Percentiles rank a stretch among this genome's conserved stretches.
phyloP scores from a whole-genome alignment of 140 eudicot species.

The Erigeron philadelphicus region DNA sequence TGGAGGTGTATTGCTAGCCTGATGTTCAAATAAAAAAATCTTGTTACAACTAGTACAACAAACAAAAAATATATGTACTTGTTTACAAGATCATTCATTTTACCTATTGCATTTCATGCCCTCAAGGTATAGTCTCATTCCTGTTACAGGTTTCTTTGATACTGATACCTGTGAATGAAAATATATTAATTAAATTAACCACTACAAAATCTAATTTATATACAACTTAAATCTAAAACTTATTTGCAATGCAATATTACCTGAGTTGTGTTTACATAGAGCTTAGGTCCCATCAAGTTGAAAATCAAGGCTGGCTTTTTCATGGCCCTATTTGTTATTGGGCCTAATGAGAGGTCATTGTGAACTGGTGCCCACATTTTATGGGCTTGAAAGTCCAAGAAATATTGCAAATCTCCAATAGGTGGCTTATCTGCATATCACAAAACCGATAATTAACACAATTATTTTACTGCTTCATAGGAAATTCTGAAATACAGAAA shows the following conservation, averaged over 20 bases:
- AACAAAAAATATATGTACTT: not conserved
- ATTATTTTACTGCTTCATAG: not conserved
- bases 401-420: conserved; percentile 56
- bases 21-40: conserved; percentile 9
- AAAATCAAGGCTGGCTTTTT: conserved; percentile 52
- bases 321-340: conserved; percentile 43
- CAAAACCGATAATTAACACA: not conserved
- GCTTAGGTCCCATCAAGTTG: conserved; percentile 74
- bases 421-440: conserved; percentile 81
- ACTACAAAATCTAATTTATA: not conserved
- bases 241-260: conserved; percentile 26
- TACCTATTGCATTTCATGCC: conserved; percentile 84
- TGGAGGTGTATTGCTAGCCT: conserved; percentile 87
- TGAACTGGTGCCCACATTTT: conserved; percentile 86
- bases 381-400: conserved; percentile 82
- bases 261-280: conserved; percentile 73
- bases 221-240: no score
- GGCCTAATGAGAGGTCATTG: conserved; percentile 74
- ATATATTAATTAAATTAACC: not conserved
- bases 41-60: not conserved
- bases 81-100: not conserved
- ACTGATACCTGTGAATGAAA: conserved; percentile 44
- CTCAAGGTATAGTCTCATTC: conserved; percentile 82
- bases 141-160: conserved; percentile 69
- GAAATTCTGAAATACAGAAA: no score